Base-by-base conservation (phyloP, 2,329 filamentous ascomycete species). In the Ambrosiella xylebori region DNA sequence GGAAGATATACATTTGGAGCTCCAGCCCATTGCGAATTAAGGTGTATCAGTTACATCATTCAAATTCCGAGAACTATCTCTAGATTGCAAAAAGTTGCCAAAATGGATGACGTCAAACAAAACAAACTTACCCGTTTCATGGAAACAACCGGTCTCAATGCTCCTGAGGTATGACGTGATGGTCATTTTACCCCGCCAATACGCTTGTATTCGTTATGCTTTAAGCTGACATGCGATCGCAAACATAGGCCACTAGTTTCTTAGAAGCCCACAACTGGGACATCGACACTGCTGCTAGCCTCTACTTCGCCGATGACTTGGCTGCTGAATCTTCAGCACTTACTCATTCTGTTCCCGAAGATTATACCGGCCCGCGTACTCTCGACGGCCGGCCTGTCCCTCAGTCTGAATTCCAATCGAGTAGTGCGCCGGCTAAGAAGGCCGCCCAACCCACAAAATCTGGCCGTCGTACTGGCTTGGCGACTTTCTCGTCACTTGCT, bases 181-280 rank as follows among this genome's bases (percentile, higher is more conserved):
- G 13, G n/a, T 35, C 2, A 17, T 13, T 35, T 35, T 41, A 41
- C 15, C 12, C 4, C 40, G 13, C 53, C 53, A 12, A 27, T 19
- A 12, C 15, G 8, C 37, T 44, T 44, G 13, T 17, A n/a, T 12
- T 44, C 35, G 35, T 39, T 40, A 27, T 17, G 37, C 11, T 39
- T 19, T 7, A 35, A 19, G 11, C 53, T 35, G 13, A 44, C 19
- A 54, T 39, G 4, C 19, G n/a, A 40, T 11, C 17, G 40, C 40
- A 41, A 41, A 55, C 53, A 17, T 53, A 89, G 85, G 85, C 85
- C 52, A 74, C 74, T 58, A 75, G 83, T 61, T 85, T 85, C 63
- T 79, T 91, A 7, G 72, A 74, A 19, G 76, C 77, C 40, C 81
- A 77, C 65, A 71, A 77, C 62, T 88, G 85, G 83, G 77, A 88